Conservation (phyloP, 768 basidiomycete genomes). For the Boletus rubroflammeus region DNA sequence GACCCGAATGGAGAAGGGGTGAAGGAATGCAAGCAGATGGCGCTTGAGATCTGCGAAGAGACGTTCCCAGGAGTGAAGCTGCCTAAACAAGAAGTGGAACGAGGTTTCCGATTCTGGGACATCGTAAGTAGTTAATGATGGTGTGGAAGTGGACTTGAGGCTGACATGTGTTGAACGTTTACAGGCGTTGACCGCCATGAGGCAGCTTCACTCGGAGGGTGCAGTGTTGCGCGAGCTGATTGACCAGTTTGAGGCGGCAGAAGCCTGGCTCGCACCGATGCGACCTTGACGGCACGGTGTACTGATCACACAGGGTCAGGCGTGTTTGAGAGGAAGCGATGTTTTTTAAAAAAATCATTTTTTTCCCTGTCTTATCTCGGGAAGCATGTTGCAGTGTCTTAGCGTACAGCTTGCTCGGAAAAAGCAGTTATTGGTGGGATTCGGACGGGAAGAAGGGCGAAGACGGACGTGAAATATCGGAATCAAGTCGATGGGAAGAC, state of each 20-base stretch:
- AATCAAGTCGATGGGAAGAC: conserved; percentile 17
- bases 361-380: neutral
- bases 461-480: neutral
- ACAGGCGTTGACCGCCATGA: conserved; percentile 83
- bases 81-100: conserved; percentile 85
- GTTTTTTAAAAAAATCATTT: neutral
- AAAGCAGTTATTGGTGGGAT: neutral
- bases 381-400: neutral
- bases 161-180: conserved; percentile 22
- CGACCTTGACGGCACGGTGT: conserved; percentile 52
- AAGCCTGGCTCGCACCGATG: conserved; percentile 92
- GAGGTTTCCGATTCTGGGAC: conserved; percentile 99
- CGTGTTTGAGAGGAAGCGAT: neutral
- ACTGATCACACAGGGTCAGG: conserved; percentile 4
- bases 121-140: conserved; percentile 57
- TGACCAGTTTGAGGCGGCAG: conserved; percentile 94
- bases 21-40: conserved; percentile 77
- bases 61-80: conserved; percentile 90
- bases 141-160: conserved; percentile 17
- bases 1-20: conserved; percentile 79
- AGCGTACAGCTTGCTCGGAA: neutral
- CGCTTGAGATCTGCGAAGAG: conserved; percentile 89
- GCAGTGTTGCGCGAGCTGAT: conserved; percentile 83
- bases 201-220: conserved; percentile 80
- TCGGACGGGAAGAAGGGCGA: neutral